Base-by-base conservation (phyloP, 495 filamentous ascomycete genomes). In the Extremus antarcticus region DNA sequence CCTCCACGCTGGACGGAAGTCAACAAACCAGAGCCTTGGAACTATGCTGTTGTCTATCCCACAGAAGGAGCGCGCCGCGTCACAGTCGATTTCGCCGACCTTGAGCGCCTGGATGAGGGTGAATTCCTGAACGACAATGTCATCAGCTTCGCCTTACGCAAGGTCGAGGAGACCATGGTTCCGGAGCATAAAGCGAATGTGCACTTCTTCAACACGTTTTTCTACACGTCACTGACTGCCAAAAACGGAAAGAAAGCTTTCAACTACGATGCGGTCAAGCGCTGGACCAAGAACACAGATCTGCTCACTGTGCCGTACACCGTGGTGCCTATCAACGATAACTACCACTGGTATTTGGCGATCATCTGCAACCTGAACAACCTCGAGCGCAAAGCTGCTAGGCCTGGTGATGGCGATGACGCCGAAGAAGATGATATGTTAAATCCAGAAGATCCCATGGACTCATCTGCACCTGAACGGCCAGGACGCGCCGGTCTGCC, bases 81-180 rank as follows among this genome's bases (percentile, higher is more conserved):
- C 17, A 83, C 82, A 21, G 87, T 97, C 15, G 81, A 87, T 53
- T 83, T 83, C 57, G 74, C 79, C 17, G 92, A 98, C 66, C 83
- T 94, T 49, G 74, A 79, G 20, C 78, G 89, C 35, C 76, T 97
- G 19, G 83, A 90, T 50, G 87, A 88, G 56, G 81, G 81, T n/a
- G 76, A 95, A 60, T 94, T 85, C 52, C 67, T 98, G 17, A 98
- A 98, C 61, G 92, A 98, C 70, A 94, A 88, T 64, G 70, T 98
- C 24, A 83, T 98, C 53, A 80, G 76, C 19, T 96, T 95, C 65
- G 94, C 91, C 61, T 75, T 95, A 35, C 80, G 80, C 50, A 65
- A 61, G 39, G 43, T 52, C 43, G 55, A 64, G 39, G 62, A 58
- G 46, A 53, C 41, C 1, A 54, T 63, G 50, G 46, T 10, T 8